Conservation (phyloP, 345 rosid species). For the Dovyalis caffra region DNA sequence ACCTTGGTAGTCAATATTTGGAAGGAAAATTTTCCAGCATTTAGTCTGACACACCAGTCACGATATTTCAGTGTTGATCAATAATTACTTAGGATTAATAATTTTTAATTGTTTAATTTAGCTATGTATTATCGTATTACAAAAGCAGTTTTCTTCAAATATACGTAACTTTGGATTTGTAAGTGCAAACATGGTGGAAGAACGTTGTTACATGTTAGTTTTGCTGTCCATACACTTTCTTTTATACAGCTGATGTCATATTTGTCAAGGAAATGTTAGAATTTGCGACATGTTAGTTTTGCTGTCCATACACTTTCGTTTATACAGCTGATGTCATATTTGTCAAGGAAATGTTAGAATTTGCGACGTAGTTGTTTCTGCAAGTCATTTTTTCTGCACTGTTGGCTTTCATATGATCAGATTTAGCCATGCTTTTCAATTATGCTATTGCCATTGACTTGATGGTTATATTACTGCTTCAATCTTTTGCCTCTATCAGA, state of each 20-base stretch:
- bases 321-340: not conserved
- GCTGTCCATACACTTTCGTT: not conserved
- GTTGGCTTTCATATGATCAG: not conserved
- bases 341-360: not conserved
- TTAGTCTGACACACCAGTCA: not conserved
- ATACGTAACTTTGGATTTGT: not conserved
- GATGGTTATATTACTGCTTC: slow-evolving; percentile 4
- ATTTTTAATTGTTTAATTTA: not conserved
- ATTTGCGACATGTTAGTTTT: not conserved
- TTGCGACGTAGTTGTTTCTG: not conserved
- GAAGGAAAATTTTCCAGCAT: not conserved
- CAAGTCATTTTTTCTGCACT: not conserved
- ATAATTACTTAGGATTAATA: not conserved
- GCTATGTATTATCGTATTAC: not conserved
- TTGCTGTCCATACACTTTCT: not conserved
- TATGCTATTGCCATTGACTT: not conserved
- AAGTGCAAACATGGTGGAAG: not conserved
- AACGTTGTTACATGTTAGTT: not conserved
- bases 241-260: not conserved
- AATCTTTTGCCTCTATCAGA: slow-evolving; percentile 24
- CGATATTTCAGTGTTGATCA: not conserved
- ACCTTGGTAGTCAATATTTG: not conserved
- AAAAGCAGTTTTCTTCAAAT: not conserved
- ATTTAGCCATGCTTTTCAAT: not conserved
- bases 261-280: not conserved